phyloP scores from a whole-genome alignment of 73 alveolate genomes.

The Paramecium sexaurelia region DNA sequence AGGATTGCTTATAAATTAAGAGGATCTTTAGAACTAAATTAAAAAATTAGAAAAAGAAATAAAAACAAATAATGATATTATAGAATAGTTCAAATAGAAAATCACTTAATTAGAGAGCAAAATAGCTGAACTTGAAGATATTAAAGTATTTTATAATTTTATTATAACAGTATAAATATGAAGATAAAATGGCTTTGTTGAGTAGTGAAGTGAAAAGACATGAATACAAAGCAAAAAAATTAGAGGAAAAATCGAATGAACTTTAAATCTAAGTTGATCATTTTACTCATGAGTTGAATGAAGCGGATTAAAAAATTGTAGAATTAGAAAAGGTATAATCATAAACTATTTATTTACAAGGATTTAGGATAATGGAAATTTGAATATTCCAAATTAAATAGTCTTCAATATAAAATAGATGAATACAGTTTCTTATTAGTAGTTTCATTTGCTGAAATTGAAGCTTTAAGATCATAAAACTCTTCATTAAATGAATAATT shows the following conservation, averaged over 20 bases:
- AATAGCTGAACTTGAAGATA: constrained; percentile 4
- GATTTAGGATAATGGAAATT: constrained; percentile 32
- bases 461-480: constrained; percentile 27
- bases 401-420: constrained; percentile 20
- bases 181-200: constrained; percentile 39
- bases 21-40: background rate
- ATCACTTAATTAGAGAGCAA: background rate
- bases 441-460: constrained; percentile 47
- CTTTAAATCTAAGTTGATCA: background rate
- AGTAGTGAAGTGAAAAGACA: constrained; percentile 19
- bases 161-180: constrained; percentile 23
- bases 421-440: constrained; percentile 38
- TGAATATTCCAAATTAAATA: constrained; percentile 29
- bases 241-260: background rate
- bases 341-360: background rate
- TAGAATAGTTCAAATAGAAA: constrained; percentile 14
- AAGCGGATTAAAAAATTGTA: background rate
- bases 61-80: background rate
- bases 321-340: background rate
- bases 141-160: background rate
- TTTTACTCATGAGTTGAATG: background rate
- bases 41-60: background rate
- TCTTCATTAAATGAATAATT: constrained; percentile 2
- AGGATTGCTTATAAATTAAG: background rate
- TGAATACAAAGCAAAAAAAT: background rate